Evolutionary conservation across 2,329 filamentous ascomycete species (phyloP).

Genomic region (Aspergillus sergii): DNA sequence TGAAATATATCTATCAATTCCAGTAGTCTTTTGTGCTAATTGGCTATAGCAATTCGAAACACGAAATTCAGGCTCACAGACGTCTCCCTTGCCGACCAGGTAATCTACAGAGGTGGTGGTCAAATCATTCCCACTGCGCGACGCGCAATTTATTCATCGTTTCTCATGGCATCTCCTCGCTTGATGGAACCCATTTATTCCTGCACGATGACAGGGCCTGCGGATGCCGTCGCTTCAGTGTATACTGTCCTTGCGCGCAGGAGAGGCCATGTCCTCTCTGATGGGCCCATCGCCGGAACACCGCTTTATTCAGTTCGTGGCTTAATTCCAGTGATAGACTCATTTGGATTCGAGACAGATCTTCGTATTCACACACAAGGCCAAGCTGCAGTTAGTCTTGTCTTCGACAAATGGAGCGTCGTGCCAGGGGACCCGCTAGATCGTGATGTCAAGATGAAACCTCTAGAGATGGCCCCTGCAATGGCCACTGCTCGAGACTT

Average conservation of each 20-base stretch:
- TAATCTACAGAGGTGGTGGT: constrained; percentile 92
- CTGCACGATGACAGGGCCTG: constrained; percentile 88
- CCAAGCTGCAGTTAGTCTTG: constrained; percentile 83
- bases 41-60: constrained; percentile 79
- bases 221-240: constrained; percentile 82
- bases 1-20: constrained; percentile 2
- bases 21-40: constrained; percentile 23
- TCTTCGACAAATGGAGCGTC: constrained; percentile 95
- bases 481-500: constrained; percentile 94
- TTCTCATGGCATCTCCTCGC: constrained; percentile 93
- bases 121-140: constrained; percentile 96
- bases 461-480: constrained; percentile 82
- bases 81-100: constrained; percentile 79
- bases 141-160: constrained; percentile 90
- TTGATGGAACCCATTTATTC: constrained; percentile 97
- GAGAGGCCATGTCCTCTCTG: constrained; percentile 89
- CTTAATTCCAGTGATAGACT: constrained; percentile 92
- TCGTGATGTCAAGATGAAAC: constrained; percentile 76
- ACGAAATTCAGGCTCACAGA: constrained; percentile 97
- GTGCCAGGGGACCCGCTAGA: constrained; percentile 96
- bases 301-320: constrained; percentile 91
- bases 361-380: constrained; percentile 94
- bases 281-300: constrained; percentile 90
- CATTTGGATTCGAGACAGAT: constrained; percentile 97
- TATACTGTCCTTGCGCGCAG: constrained; percentile 91